phyloP scores from a whole-genome alignment of 2,329 filamentous ascomycete genomes.

The Hypocrella siamensis region DNA sequence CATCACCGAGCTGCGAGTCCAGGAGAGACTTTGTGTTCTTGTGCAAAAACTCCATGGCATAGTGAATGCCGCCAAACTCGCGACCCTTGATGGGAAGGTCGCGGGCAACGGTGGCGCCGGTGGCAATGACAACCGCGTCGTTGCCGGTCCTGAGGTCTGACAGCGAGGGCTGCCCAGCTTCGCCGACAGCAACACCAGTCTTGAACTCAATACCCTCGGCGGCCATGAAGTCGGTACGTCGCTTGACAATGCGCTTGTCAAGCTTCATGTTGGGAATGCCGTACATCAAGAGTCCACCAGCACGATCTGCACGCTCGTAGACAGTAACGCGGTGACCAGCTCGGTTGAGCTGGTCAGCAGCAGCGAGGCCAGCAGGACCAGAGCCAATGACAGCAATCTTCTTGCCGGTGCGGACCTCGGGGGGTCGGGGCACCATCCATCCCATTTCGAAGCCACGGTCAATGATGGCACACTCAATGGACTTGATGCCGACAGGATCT shows the following conservation, averaged over 20 bases:
- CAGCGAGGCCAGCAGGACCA: conserved; percentile 78
- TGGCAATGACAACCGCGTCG: conserved; percentile 80
- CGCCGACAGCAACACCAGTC: conserved; percentile 62
- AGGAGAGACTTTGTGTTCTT: conserved; percentile 95
- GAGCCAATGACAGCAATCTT: conserved; percentile 81
- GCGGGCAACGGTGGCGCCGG: conserved; percentile 82
- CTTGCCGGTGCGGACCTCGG: conserved; percentile 72
- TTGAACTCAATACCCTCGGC: conserved; percentile 75
- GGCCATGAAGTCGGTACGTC: conserved; percentile 88
- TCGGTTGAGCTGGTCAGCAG: conserved; percentile 86
- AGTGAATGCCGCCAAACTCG: conserved; percentile 81
- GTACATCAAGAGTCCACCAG: conserved; percentile 91
- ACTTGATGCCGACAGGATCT: conserved; percentile 95
- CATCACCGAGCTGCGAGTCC: conserved; percentile 74
- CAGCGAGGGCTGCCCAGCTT: conserved; percentile 47
- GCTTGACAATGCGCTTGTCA: conserved; percentile 93
- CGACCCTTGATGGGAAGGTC: conserved; percentile 84
- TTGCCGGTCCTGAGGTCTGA: conserved; percentile 56
- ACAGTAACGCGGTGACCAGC: conserved; percentile 79
- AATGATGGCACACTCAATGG: conserved; percentile 94
- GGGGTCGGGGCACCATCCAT: conserved; percentile 82
- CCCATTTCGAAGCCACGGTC: conserved; percentile 96
- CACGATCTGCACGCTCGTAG: conserved; percentile 82
- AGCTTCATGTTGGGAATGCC: conserved; percentile 99
- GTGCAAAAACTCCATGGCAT: conserved; percentile 94